These are phyloP conservation scores for Scedosporium boydii DNA, from an alignment of 2,329 filamentous ascomycete genomes.

Conservation along the genomic window DNA sequence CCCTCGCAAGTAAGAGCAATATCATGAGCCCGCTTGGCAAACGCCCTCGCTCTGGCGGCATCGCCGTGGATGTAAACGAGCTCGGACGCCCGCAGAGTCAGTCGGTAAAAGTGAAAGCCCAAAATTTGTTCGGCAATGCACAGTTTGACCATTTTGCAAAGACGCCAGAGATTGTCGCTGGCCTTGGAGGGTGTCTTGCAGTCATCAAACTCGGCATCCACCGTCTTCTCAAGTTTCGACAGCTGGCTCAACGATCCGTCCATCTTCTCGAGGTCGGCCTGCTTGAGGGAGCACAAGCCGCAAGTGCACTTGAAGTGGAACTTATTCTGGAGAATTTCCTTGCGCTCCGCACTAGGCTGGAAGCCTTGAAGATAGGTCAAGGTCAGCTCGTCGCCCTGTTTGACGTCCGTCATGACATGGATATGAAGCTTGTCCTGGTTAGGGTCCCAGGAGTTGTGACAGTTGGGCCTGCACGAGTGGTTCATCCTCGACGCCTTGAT, in stretches of 20 bases:
- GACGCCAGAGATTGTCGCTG: no score
- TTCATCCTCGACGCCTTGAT: not conserved
- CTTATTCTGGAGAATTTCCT: not conserved
- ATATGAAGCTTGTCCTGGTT: not conserved
- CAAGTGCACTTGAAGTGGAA: constrained; percentile 6
- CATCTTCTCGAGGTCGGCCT: not conserved
- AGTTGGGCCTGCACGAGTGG: not conserved
- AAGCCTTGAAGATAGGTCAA: constrained; percentile 5
- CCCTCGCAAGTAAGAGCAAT: not conserved
- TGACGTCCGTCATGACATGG: not conserved
- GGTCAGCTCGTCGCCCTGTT: constrained; percentile 6
- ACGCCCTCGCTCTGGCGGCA: not conserved
- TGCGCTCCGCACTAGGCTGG: not conserved
- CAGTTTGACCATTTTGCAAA: not conserved
- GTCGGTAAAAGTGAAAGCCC: not conserved
- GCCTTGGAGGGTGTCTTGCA: no score
- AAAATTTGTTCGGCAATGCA: not conserved
- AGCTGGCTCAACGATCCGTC: not conserved
- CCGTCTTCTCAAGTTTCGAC: not conserved
- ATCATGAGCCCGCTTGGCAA: not conserved
- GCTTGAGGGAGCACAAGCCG: not conserved
- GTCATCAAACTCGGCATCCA: no score
- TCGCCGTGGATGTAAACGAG: not conserved
- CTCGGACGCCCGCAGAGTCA: not conserved
- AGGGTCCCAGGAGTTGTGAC: not conserved